Conservation (phyloP, 2,329 filamentous ascomycete species). For the Calonectria montana region DNA sequence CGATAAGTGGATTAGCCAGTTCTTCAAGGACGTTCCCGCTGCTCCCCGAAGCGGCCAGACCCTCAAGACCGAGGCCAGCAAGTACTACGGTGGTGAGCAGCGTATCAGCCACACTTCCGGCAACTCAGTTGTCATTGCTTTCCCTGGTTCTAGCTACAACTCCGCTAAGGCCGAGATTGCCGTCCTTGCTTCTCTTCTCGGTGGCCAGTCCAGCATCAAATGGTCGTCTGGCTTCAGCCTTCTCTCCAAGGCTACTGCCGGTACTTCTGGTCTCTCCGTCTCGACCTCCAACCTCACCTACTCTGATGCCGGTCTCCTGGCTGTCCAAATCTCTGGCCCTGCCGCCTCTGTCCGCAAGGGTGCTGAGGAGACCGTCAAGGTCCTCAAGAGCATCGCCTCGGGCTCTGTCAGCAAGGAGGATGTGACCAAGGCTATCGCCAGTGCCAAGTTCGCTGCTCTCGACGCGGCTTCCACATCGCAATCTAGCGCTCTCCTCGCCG, state of each 20-base stretch:
- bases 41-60: conserved; percentile 61
- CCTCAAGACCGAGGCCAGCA: conserved; percentile 73
- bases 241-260: conserved; percentile 81
- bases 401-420: conserved; percentile 85
- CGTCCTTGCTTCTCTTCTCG: conserved; percentile 89
- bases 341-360: conserved; percentile 79
- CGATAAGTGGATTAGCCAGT: conserved; percentile 90
- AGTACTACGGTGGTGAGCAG: conserved; percentile 97
- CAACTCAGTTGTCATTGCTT: conserved; percentile 89
- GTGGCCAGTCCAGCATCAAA: conserved; percentile 92
- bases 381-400: conserved; percentile 82
- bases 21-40: conserved; percentile 81
- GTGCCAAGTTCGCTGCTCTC: conserved; percentile 92
- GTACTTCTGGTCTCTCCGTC: conserved; percentile 73
- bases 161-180: conserved; percentile 90
- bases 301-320: conserved; percentile 92
- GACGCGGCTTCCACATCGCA: conserved; percentile 83
- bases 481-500: conserved; percentile 83
- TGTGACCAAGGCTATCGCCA: conserved; percentile 89
- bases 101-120: conserved; percentile 81
- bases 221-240: conserved; percentile 95
- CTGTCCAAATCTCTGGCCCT: conserved; percentile 82
- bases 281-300: conserved; percentile 84
- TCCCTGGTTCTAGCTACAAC: conserved; percentile 86
- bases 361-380: conserved; percentile 81